Percentiles rank a stretch among this genome's conserved stretches.
phyloP scores from a whole-genome alignment of 768 basidiomycete genomes.

The Pleurotus ostreatus region DNA sequence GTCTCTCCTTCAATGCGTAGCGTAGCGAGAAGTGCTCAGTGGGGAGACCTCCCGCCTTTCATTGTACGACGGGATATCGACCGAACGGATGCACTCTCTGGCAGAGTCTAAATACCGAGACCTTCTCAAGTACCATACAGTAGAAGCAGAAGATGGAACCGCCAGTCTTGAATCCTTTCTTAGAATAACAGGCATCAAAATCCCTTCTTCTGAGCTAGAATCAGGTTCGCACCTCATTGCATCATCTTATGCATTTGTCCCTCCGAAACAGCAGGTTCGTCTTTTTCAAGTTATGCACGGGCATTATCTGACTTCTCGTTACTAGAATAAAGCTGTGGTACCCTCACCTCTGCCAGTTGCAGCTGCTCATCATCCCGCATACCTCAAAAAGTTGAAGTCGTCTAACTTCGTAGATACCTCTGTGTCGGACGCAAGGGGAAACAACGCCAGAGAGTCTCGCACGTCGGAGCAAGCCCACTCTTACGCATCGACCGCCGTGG shows the following conservation, averaged over 20 bases:
- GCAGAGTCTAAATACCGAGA: constrained; percentile 26
- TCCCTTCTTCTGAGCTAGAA: neutral
- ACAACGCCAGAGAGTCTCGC: no score
- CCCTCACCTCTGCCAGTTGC: constrained; percentile 34
- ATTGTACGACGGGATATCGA: constrained; percentile 22
- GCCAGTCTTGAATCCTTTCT: constrained; percentile 23
- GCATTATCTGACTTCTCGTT: no score
- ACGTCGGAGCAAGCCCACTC: neutral
- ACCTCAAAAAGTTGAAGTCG: constrained; percentile 27
- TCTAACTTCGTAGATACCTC: neutral
- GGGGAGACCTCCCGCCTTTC: constrained; percentile 7
- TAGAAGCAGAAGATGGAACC: constrained; percentile 13
- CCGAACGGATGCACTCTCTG: constrained; percentile 25
- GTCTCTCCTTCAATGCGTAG: neutral
- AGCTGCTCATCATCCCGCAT: constrained; percentile 41
- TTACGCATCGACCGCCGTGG: constrained; percentile 14
- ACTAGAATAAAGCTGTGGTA: neutral
- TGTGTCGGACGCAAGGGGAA: neutral
- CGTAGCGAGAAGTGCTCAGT: constrained; percentile 3
- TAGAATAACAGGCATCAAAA: constrained; percentile 23
- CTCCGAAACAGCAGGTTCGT: no score
- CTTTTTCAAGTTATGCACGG: no score
- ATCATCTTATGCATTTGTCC: no score
- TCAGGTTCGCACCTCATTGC: neutral
- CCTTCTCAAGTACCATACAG: constrained; percentile 11